phyloP scores from a whole-genome alignment of 495 filamentous ascomycete species.

The Xylaria cubensis region DNA sequence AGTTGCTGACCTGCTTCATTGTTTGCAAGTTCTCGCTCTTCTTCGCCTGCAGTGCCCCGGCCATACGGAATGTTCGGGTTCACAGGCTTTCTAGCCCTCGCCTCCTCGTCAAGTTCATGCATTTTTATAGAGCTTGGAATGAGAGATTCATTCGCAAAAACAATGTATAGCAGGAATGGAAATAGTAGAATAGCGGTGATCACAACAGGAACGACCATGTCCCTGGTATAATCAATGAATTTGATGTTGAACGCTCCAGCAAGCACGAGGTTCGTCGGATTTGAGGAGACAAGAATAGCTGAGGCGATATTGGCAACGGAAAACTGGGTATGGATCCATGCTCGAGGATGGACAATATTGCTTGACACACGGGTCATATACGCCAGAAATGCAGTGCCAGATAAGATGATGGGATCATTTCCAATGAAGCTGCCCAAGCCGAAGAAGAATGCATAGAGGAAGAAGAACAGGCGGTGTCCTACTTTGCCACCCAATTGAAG shows the following conservation, averaged over 20 bases:
- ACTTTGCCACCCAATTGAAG: conserved; percentile 66
- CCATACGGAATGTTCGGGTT: conserved; percentile 73
- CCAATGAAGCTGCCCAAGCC: conserved; percentile 68
- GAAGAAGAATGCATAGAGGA: conserved; percentile 73
- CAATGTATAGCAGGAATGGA: conserved; percentile 68
- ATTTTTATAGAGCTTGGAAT: conserved; percentile 69
- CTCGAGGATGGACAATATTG: conserved; percentile 69
- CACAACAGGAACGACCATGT: conserved; percentile 72
- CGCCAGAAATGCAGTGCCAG: conserved; percentile 71
- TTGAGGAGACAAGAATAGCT: conserved; percentile 72
- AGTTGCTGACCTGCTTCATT: conserved; percentile 58
- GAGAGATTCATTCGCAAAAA: conserved; percentile 65
- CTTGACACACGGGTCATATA: conserved; percentile 75
- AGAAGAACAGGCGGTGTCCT: conserved; percentile 69
- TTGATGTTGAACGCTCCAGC: conserved; percentile 70
- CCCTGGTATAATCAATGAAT: conserved; percentile 71
- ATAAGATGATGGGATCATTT: conserved; percentile 73
- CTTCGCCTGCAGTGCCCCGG: conserved; percentile 59
- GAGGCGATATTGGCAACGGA: conserved; percentile 71
- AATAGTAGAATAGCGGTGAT: conserved; percentile 67
- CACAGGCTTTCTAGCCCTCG: conserved; percentile 58
- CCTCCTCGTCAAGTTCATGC: conserved; percentile 67
- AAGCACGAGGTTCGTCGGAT: conserved; percentile 75
- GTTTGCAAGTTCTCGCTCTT: conserved; percentile 53
- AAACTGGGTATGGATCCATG: conserved; percentile 75